Base-by-base conservation (phyloP, 768 basidiomycete genomes). In the Coprinopsis marcescibilis region DNA sequence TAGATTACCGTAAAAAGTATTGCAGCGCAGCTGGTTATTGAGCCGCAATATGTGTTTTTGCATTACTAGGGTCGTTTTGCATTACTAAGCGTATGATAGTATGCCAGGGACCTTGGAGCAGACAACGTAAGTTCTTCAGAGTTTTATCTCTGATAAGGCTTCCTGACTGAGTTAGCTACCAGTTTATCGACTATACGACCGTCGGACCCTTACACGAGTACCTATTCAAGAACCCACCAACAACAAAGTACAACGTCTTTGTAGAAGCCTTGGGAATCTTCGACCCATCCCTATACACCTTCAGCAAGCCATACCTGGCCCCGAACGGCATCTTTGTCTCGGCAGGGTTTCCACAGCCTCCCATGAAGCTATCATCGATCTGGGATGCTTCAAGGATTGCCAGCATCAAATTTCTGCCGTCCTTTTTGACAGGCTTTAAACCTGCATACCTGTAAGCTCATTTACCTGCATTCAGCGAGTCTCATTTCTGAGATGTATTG, bases 151-250 rank as follows among this genome's bases (percentile, higher is more conserved):
- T n/a, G n/a, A n/a, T n/a, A n/a, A n/a, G n/a, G n/a, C n/a, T n/a
- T n/a, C n/a, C n/a, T n/a, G n/a, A n/a, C n/a, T n/a, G n/a, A n/a
- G n/a, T n/a, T n/a, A n/a, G n/a, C n/a, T n/a, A n/a, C n/a, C 38
- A 73, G 70, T 78, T 86, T 54, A 68, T 83, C 15, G 82, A 85
- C 57, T 85, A 87, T 50, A 80, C 76, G 1, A 67, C 70, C 26
- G 59, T 56, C 7, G 76, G 79, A 2, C 48, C 43, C 6, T 55
- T 86, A 2, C 65, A 68, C 36, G 58, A 72, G 55, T 66, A 73
- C 48, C 67, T 86, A 2, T 43, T 52, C 4, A 52, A 67, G 3
- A 64, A 73, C 42, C 70, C 75, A 0, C 78, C 76, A 1, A 56
- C 68, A 0, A 67, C 73, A 0, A 76, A 72, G 49, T 86, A 75